Evolutionary conservation across 805 yeast genomes (phyloP).

Genomic region (Pichia ethanolica): DNA sequence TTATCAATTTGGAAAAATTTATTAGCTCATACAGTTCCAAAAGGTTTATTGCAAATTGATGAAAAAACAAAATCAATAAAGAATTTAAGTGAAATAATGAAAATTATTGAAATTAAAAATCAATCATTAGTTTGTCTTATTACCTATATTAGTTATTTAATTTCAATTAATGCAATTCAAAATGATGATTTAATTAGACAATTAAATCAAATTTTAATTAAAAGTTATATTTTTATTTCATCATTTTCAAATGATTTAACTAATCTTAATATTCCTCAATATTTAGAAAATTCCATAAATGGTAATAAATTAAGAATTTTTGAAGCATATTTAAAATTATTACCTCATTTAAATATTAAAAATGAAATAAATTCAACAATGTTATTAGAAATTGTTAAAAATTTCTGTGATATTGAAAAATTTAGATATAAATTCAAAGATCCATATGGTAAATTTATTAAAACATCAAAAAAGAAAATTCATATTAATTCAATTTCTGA

Average conservation of each 20-base stretch:
- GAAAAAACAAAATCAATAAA: slow-evolving; percentile 26
- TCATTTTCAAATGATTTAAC: slow-evolving; percentile 20
- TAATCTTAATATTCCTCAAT: slow-evolving; percentile 11
- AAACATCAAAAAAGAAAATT: slow-evolving; percentile 11
- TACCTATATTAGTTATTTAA: slow-evolving; percentile 43
- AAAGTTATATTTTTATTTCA: slow-evolving; percentile 25
- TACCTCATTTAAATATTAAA: slow-evolving; percentile 27
- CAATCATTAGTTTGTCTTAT: slow-evolving; percentile 52
- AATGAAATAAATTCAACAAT: slow-evolving; percentile 27
- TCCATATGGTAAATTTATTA: slow-evolving; percentile 1
- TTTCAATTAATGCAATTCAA: slow-evolving; percentile 34
- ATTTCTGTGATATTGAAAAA: slow-evolving; percentile 22
- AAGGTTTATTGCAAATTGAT: slow-evolving; percentile 28
- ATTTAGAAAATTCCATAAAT: slow-evolving; percentile 18
- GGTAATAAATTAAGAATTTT: slow-evolving; percentile 27
- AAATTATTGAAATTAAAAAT: slow-evolving; percentile 44
- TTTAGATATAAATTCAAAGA: slow-evolving; percentile 7
- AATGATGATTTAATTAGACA: slow-evolving; percentile 28
- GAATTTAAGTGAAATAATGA: slow-evolving; percentile 28
- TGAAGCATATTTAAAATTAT: slow-evolving; percentile 25
- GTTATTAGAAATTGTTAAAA: slow-evolving; percentile 27
- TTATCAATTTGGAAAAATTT: slow-evolving; percentile 58
- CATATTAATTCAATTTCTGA: slow-evolving; percentile 14
- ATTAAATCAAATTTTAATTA: slow-evolving; percentile 24
- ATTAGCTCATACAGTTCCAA: slow-evolving; percentile 41